Evolutionary conservation across 208 protist species (phyloP), one percentile per base, ranked within the genome.

Genomic region (Hexamita inflata): DNA sequence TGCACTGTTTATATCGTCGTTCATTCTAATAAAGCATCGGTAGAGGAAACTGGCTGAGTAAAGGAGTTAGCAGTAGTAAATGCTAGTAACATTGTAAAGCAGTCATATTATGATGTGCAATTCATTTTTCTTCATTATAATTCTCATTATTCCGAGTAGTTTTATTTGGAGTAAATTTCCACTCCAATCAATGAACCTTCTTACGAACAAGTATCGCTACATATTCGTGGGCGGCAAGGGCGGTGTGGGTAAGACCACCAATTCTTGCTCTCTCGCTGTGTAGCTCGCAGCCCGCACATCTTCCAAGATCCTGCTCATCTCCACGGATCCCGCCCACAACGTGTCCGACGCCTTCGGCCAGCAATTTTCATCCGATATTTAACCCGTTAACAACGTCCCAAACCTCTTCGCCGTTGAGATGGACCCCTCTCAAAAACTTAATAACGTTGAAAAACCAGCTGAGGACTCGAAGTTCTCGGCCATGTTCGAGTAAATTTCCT

Each of bases 301-400:
- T 73, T 29, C 89, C 42, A 85, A 65, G 19, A 92, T 98, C 26
- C 82, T 98, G 24, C 76, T 98, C 19, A 90, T 98, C 40, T 97
- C 93, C 4, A 98, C 94, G 0, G 95, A 98, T 83, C 94, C 95
- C 45, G 95, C 95, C 24, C 95, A 98, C 85, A 98, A 97, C 81
- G 80, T 97, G 19, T 92, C 85, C 60, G 95, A 98, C 83, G 94
- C 94, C 40, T 97, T 98, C 77, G 80, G 85, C 58, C 93, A 97
- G 80, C 87, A 94, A 75, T 91, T 98, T 61, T 80, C 82, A 38
- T 84, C 81, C 41, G 78, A 84, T 35, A 93, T 92, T 38, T 89
- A 83, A 0, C 73, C 84, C 0, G 88, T 97, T 4, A 85, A 92
- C 53, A 92, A 90, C 9, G 87, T 93, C 74, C 73, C 85, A 7